These are phyloP conservation scores for Gleditsia sinensis DNA, from an alignment of 306 rosid species.

Conservation along the genomic window DNA sequence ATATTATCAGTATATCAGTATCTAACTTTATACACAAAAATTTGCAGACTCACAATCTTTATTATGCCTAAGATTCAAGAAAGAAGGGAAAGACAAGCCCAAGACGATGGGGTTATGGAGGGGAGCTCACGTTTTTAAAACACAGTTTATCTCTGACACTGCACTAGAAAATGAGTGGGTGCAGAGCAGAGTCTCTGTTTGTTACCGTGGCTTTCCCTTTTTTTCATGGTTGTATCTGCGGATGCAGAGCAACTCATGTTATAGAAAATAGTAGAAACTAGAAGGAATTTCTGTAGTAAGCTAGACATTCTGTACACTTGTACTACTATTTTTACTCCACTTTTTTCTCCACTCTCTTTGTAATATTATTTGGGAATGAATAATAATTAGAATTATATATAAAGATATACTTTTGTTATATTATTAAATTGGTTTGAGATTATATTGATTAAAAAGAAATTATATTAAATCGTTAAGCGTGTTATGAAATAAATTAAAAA, in stretches of 20 bases:
- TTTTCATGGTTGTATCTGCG: conserved; percentile 63
- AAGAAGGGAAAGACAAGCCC: conserved; percentile 15
- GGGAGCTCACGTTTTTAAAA: conserved; percentile 12
- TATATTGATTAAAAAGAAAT: no score
- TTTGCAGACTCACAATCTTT: conserved; percentile 34
- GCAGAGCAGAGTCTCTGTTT: conserved; percentile 27
- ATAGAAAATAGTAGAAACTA: conserved; percentile 28
- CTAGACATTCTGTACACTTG: conserved; percentile 36
- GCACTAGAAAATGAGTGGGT: conserved; percentile 25
- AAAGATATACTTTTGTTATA: conserved; percentile 8
- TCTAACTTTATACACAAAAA: not conserved
- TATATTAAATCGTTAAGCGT: no score
- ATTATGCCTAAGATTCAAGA: conserved; percentile 8
- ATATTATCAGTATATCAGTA: not conserved
- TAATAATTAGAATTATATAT: conserved; percentile 24
- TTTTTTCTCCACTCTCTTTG: conserved; percentile 26
- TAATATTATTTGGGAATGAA: conserved; percentile 44
- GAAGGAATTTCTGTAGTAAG: conserved; percentile 13
- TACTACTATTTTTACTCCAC: not conserved
- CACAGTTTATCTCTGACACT: not conserved
- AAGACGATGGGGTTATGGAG: conserved; percentile 1
- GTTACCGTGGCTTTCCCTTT: conserved; percentile 36
- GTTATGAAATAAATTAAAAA: no score
- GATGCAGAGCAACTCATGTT: conserved; percentile 54
- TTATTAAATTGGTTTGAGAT: not conserved